Percentiles rank a stretch among this genome's conserved stretches.
Conservation (phyloP, 2,329 filamentous ascomycete species). For the Seiridium cupressi region DNA sequence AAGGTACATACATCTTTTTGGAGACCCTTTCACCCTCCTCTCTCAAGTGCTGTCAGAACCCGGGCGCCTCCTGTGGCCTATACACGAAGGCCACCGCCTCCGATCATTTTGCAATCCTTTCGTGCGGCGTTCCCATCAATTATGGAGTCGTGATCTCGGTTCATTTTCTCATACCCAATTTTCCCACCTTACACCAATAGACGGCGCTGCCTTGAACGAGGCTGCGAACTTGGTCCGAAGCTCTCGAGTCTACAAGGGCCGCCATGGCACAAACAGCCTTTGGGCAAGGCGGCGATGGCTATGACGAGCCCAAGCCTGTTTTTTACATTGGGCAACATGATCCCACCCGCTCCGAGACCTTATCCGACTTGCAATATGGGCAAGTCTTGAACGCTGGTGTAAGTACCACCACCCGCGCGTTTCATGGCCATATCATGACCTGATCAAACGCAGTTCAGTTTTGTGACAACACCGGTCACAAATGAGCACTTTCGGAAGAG, state of each 20-base stretch:
- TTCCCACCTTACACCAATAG: too few species aligned
- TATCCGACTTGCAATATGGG: slow-evolving; percentile 63
- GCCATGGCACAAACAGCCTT: slow-evolving; percentile 20
- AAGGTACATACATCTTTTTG: too few species aligned
- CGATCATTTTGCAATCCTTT: too few species aligned
- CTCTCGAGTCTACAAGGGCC: background rate
- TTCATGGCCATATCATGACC: background rate
- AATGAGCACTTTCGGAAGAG: slow-evolving; percentile 69
- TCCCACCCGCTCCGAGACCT: slow-evolving; percentile 56
- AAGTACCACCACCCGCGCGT: slow-evolving; percentile 35
- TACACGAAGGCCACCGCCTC: too few species aligned
- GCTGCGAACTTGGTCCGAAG: too few species aligned
- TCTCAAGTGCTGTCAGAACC: too few species aligned
- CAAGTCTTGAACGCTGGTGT: slow-evolving; percentile 69
- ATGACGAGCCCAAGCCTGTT: slow-evolving; percentile 48
- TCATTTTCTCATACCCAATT: too few species aligned
- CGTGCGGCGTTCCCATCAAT: too few species aligned
- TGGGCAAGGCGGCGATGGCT: slow-evolving; percentile 24
- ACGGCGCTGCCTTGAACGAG: too few species aligned
- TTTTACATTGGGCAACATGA: slow-evolving; percentile 78
- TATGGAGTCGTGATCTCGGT: too few species aligned
- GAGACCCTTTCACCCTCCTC: too few species aligned
- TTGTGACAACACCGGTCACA: slow-evolving; percentile 76
- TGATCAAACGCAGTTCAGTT: slow-evolving; percentile 61
- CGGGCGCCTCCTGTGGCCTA: too few species aligned